Evolutionary conservation across 139 green algal species (phyloP).

Genomic region (Chara braunii): DNA sequence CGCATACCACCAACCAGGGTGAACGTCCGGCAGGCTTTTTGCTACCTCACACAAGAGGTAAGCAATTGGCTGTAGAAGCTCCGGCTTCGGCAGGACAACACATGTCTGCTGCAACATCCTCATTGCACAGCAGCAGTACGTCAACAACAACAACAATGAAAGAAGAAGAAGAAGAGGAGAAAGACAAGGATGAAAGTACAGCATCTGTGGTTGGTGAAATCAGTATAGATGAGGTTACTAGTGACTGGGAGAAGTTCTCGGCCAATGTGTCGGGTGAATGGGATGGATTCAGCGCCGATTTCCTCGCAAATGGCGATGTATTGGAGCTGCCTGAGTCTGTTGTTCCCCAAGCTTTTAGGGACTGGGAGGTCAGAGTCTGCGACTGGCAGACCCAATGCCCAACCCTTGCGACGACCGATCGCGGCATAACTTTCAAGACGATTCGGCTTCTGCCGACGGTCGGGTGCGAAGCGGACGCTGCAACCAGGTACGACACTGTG

Average conservation of each 20-base stretch:
- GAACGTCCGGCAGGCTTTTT: no score
- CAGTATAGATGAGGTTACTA: no score
- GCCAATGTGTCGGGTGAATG: constrained; percentile 24
- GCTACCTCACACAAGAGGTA: no score
- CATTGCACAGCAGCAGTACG: no score
- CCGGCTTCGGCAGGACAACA: no score
- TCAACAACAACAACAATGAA: no score
- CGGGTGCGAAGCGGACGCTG: constrained; percentile 34
- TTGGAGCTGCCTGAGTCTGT: constrained; percentile 31
- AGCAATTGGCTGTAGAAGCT: no score
- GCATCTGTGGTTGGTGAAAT: no score
- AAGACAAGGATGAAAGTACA: no score
- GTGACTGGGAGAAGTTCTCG: constrained; percentile 13
- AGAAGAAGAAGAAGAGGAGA: no score
- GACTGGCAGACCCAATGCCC: constrained; percentile 33
- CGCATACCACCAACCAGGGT: no score
- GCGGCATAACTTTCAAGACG: not conserved
- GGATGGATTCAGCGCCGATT: constrained; percentile 35
- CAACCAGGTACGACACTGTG: constrained; percentile 11
- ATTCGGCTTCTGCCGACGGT: constrained; percentile 28
- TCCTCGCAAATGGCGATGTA: not conserved
- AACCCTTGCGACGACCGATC: constrained; percentile 6
- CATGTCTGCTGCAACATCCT: no score
- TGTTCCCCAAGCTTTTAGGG: constrained; percentile 28
- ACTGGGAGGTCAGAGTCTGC: constrained; percentile 24